Conservation (phyloP, 208 protist species). For the Histomonas meleagridis region DNA sequence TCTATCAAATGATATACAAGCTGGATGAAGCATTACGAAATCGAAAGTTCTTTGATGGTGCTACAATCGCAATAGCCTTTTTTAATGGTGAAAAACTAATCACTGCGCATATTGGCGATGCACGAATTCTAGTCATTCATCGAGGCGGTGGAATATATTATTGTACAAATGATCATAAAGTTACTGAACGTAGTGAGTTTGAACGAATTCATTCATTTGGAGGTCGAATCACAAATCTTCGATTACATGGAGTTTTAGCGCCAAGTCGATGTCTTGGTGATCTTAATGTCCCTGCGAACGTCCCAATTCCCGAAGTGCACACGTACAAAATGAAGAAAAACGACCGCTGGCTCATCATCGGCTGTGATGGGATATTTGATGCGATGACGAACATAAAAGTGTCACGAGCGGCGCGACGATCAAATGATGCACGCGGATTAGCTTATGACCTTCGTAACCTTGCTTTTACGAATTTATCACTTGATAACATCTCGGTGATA, state of each 20-base stretch:
- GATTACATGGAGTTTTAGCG: neutral
- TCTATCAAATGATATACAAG: neutral
- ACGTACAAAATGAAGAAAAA: neutral
- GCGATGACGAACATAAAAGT: neutral
- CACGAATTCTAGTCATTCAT: neutral
- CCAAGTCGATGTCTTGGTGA: neutral
- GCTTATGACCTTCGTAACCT: neutral
- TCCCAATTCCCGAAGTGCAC: too few relatives aligned
- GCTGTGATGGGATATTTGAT: constrained; percentile 4
- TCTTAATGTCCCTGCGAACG: neutral
- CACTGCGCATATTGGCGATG: neutral
- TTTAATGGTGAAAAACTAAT: neutral
- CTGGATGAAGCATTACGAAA: neutral
- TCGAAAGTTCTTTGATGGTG: neutral
- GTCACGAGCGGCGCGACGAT: too few relatives aligned
- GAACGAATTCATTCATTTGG: neutral
- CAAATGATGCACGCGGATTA: neutral
- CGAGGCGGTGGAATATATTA: neutral
- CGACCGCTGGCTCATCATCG: neutral
- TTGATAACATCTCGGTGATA: constrained; percentile 14
- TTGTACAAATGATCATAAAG: neutral
- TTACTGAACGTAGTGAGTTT: neutral
- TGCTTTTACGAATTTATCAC: neutral
- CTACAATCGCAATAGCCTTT: neutral
- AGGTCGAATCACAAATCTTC: neutral